Base-by-base conservation (phyloP, 176 grass and related monocot genomes). In the Eragrostis nindensis region DNA sequence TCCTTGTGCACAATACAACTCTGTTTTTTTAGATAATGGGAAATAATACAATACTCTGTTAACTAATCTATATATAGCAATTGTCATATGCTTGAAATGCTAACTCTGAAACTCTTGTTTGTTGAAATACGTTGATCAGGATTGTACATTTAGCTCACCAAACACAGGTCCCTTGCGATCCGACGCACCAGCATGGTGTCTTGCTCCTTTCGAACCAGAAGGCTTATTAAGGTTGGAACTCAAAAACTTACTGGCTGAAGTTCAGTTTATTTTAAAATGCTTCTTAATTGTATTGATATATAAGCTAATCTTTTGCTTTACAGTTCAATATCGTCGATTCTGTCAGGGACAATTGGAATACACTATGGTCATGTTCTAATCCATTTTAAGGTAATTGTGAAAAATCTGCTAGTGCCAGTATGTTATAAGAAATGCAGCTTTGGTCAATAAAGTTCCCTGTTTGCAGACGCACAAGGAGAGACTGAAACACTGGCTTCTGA, bases 171-270 rank as follows among this genome's bases (percentile, higher is more conserved):
- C 79, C 18, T 76, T 94, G n/a, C 66, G 88, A 57, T 36, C 42
- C 10, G 86, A 94, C 25, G 88, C 88, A 74, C 63, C 92, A 57
- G 11, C 53, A 40, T 94, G 91, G 85, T 94, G 92, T 54, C 92
- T 86, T 43, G 82, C 83, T 14, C 92, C 92, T 44, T 94, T 91
- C 6, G 86, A 94, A 41, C 92, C 92, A 8, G 92, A 91, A 86
- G 92, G 92, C 17, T 77, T 94, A 26, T 73, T 90, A 81, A 91
- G 92, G 92, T 93, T 79, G 16, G 45, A 45, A 13, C 24, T 22
- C 39, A 71, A 14, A 54, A 22, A 73, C 44, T 12, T 54, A 47
- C 11, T 12, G 19, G 24, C 21, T 61, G 25, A 38, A 49, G 26
- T 14, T 74, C 11, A 65, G 55, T n/a, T 68, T 42, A 60, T 73